Evolutionary conservation across 306 rosid species (phyloP).

Genomic region (Dryas alaskensis): DNA sequence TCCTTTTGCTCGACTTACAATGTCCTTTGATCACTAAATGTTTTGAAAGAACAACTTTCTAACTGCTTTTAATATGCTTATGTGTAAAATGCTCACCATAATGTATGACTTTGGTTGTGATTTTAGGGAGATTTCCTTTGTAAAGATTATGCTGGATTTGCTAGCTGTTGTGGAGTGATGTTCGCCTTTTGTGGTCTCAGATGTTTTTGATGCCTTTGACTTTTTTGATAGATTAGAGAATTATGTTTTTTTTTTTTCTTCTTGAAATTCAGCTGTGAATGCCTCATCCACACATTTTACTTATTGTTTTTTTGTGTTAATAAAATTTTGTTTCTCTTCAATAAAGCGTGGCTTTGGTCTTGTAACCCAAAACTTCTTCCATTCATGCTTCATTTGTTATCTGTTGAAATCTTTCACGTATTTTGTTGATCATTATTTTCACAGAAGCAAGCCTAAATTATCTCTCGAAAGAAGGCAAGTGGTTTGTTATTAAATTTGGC

Average conservation of each 20-base stretch:
- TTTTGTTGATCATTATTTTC: neutral
- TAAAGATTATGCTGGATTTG: too few species aligned
- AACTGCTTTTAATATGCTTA: neutral
- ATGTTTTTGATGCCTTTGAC: too few species aligned
- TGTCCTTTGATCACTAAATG: neutral
- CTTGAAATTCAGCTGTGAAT: too few species aligned
- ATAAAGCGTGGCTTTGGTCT: neutral
- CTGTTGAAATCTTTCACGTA: neutral
- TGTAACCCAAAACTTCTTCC: too few species aligned
- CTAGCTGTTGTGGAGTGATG: too few species aligned
- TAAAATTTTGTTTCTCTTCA: too few species aligned
- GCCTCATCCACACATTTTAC: too few species aligned
- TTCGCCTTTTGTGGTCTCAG: too few species aligned
- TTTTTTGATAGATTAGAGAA: too few species aligned
- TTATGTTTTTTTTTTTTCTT: too few species aligned
- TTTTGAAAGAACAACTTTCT: neutral
- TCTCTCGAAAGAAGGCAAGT: constrained; percentile 11
- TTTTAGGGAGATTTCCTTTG: too few species aligned
- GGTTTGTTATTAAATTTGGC: constrained; percentile 19
- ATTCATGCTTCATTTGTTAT: neutral
- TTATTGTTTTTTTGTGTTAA: too few species aligned
- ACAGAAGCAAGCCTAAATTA: neutral
- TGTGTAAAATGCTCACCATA: neutral
- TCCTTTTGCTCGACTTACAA: neutral
- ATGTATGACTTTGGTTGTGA: neutral